A percentile compares a stretch with the other conserved stretches of the same genome.
Evolutionary conservation across 768 basidiomycete species (phyloP).

Genomic region (Phylloporus scabripes): DNA sequence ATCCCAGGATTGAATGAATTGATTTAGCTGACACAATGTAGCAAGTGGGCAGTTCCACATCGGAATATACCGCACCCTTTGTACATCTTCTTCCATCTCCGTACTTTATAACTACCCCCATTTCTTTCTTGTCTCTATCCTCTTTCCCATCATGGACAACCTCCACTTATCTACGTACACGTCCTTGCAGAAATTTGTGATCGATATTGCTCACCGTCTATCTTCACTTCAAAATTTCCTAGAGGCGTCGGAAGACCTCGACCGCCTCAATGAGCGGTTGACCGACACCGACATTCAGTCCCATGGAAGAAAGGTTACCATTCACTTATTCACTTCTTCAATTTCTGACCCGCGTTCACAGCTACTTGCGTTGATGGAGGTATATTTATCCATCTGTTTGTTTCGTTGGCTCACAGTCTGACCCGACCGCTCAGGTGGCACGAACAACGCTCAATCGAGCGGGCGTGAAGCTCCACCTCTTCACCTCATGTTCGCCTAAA

Average conservation of each 20-base stretch:
- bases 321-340: background rate
- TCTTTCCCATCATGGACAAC: constrained; percentile 14
- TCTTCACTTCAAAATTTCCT: constrained; percentile 28
- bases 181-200: constrained; percentile 23
- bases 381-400: constrained; percentile 25
- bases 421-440: constrained; percentile 35
- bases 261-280: constrained; percentile 13
- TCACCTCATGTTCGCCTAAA: constrained; percentile 39
- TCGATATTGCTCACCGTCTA: constrained; percentile 27
- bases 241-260: constrained; percentile 25
- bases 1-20: constrained; percentile 3
- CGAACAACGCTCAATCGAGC: constrained; percentile 40
- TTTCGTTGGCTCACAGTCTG: background rate
- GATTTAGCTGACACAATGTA: constrained; percentile 2
- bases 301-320: constrained; percentile 26
- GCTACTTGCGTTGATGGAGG: constrained; percentile 50
- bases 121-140: constrained; percentile 8
- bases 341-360: constrained; percentile 20
- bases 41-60: constrained; percentile 10
- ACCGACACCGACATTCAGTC: constrained; percentile 19
- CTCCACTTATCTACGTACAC: constrained; percentile 11
- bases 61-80: constrained; percentile 31
- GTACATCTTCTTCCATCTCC: constrained; percentile 15
- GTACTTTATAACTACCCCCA: constrained; percentile 16
- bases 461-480: constrained; percentile 41